phyloP scores from a whole-genome alignment of 2,329 filamentous ascomycete genomes.

The Ophiosphaerella herpotricha region DNA sequence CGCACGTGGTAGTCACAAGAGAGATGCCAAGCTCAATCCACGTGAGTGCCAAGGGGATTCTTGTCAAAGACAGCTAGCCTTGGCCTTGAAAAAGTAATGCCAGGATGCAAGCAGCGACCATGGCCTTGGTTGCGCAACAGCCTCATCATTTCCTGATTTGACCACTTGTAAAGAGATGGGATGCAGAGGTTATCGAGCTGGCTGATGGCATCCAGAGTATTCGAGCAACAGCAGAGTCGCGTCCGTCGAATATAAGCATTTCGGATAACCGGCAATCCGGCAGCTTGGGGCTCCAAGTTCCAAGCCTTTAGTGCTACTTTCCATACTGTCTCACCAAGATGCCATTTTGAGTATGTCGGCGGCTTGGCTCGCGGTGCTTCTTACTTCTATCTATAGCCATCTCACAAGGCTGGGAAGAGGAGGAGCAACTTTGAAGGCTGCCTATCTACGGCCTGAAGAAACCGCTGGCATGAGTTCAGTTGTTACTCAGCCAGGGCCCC shows the following conservation, averaged over 20 bases:
- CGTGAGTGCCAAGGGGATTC: slow-evolving; percentile 18
- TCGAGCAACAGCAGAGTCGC: background rate
- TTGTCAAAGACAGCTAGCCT: slow-evolving; percentile 20
- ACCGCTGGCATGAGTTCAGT: too few relatives aligned
- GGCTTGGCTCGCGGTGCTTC: slow-evolving; percentile 14
- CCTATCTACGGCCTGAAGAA: too few relatives aligned
- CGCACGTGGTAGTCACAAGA: slow-evolving; percentile 8
- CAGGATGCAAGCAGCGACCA: slow-evolving; percentile 20
- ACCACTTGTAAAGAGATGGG: background rate
- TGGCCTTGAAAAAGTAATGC: slow-evolving; percentile 25
- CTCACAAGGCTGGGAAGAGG: too few relatives aligned
- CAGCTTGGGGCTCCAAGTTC: slow-evolving; percentile 43
- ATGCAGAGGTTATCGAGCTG: background rate
- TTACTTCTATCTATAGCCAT: too few relatives aligned
- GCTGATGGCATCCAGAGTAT: background rate
- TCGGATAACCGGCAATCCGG: slow-evolving; percentile 25
- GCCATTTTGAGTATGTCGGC: slow-evolving; percentile 32
- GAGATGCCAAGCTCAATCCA: background rate
- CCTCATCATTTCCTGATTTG: background rate
- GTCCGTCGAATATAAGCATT: slow-evolving; percentile 14
- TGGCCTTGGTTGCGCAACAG: slow-evolving; percentile 6
- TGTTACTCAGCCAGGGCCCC: too few relatives aligned
- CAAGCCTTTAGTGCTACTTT: slow-evolving; percentile 45
- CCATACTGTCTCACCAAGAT: slow-evolving; percentile 24
- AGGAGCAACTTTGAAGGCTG: too few relatives aligned